A percentile compares a stretch with the other conserved stretches of the same genome.
These are phyloP conservation scores for Ophiocordyceps sinensis DNA, from an alignment of 2,329 filamentous ascomycete genomes.

Conservation along the genomic window DNA sequence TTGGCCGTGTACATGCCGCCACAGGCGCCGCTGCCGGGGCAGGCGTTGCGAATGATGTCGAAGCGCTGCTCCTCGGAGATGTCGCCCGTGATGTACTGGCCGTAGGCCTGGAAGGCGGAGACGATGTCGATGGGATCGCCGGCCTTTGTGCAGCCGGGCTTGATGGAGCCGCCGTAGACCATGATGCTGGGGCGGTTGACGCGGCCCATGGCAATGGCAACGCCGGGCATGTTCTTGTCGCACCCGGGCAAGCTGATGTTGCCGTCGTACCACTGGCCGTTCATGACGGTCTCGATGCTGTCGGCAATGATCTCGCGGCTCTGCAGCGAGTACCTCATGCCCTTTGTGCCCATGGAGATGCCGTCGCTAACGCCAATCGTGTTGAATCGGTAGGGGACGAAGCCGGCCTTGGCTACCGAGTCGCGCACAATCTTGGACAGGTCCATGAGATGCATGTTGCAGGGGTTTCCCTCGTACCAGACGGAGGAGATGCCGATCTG, in stretches of 20 bases:
- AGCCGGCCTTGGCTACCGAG: constrained; percentile 51
- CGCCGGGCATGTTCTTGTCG: constrained; percentile 98
- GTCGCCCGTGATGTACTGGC: constrained; percentile 82
- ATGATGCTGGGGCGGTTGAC: constrained; percentile 91
- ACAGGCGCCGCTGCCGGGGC: constrained; percentile 51
- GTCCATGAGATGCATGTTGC: constrained; percentile 96
- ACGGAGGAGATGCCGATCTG: constrained; percentile 97
- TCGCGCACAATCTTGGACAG: constrained; percentile 62
- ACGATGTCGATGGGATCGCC: constrained; percentile 82
- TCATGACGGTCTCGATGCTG: constrained; percentile 98
- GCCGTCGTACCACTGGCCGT: constrained; percentile 95
- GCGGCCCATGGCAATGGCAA: constrained; percentile 84
- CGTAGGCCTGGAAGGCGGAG: constrained; percentile 95
- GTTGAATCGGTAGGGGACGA: constrained; percentile 96
- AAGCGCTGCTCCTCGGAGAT: constrained; percentile 85
- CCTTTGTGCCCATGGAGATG: constrained; percentile 95
- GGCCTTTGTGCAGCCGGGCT: constrained; percentile 68
- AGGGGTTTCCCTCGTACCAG: constrained; percentile 96
- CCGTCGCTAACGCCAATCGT: constrained; percentile 95
- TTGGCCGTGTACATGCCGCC: constrained; percentile 90
- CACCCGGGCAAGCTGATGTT: constrained; percentile 95
- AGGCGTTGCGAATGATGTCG: constrained; percentile 88
- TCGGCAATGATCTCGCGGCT: constrained; percentile 95
- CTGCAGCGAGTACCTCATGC: constrained; percentile 92
- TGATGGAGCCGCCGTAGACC: constrained; percentile 94